Evolutionary conservation across 176 grass and related monocot genomes (phyloP), one percentile per base, ranked within the genome.

Genomic region (Bonia amplexicaulis): DNA sequence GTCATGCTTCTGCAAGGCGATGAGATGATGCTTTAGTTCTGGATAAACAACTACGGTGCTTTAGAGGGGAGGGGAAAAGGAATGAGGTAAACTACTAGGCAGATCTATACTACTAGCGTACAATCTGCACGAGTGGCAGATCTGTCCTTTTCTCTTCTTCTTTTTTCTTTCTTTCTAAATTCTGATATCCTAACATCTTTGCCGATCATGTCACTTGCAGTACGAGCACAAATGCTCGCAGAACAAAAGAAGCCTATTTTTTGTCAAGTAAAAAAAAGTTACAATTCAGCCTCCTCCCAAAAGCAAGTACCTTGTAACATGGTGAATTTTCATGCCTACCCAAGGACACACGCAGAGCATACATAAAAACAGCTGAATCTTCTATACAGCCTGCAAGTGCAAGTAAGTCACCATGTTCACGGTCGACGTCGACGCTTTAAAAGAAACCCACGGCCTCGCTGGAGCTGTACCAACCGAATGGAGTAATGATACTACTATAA

Each of bases 391-490:
- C n/a, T 80, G 51, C 40, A 69, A 77, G 6, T 44, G 55, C 66
- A 27, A 57, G 20, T 45, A 55, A 45, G 17, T 35, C 25, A n/a
- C 77, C 67, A n/a, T 75, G 31, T 44, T 42, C 13, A 74, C 44
- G 48, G 26, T 33, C 26, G 37, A 48, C 27, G 14, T 33, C 26
- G 37, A 48, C 27, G 14, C 63, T 16, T 31, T 52, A 66, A 84
- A 77, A 58, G 48, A 78, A 69, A 78, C 23, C 47, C 74, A 79
- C 23, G 48, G 67, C 27, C 31, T 68, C 66, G 79, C 84, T 79
- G 72, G 84, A 73, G 59, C 15, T 83, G 78, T 78, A 84, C 80
- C 84, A 69, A 74, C 68, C 59, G 41, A 15, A 84, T 69, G 85
- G 55, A 63, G 64, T 51, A 33, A 65, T 22, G 48, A 83, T 74